Evolutionary conservation across 208 protist species (phyloP), one percentile per base, ranked within the genome.

Genomic region (Leptomonas pyrrhocoris): DNA sequence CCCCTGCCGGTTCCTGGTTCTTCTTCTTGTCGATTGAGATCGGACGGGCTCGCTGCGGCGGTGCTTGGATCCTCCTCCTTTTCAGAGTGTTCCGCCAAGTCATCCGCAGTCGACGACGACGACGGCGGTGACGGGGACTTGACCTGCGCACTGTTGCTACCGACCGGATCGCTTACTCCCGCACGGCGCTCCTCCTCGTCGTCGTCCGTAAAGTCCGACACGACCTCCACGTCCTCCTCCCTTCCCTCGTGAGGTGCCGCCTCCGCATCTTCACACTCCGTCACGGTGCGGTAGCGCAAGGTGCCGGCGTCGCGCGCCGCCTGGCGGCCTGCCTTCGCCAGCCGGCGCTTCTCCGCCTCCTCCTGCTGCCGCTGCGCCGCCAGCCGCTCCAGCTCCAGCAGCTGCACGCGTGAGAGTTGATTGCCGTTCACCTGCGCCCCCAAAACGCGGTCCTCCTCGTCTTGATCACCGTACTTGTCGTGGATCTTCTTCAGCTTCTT

Each of bases 401-500:
- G 42, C 66, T 94, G 89, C 40, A 89, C 78, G 34, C 77, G 76
- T 2, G 86, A 74, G 31, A 89, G 57, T 34, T 83, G 45, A 60
- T 92, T 92, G 42, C 89, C 89, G 60, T 92, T 94, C 31, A 94
- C 64, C 51, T 83, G 53, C 28, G 84, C 84, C 11, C 81, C 89
- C 2, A 62, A 60, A 28, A 67, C 49, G 21, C 83, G 69, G 57
- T 92, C 89, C 56, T 94, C 89, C 5, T 92, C 89, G 61, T 94
- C 89, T 60, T 94, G 89, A 43, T 94, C 89, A 13, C 79, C 84
- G 72, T 94, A 94, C 76, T 94, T 94, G 53, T 62, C 69, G 30
- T 81, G 62, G 19, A 94, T 92, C 62, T 85, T 86, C 58, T 89
- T 83, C n/a, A 94, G 79, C 74, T 94, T 94, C 62, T 76, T 78